phyloP scores from a whole-genome alignment of 2,329 filamentous ascomycete species.

The Cytospora schulzeri region DNA sequence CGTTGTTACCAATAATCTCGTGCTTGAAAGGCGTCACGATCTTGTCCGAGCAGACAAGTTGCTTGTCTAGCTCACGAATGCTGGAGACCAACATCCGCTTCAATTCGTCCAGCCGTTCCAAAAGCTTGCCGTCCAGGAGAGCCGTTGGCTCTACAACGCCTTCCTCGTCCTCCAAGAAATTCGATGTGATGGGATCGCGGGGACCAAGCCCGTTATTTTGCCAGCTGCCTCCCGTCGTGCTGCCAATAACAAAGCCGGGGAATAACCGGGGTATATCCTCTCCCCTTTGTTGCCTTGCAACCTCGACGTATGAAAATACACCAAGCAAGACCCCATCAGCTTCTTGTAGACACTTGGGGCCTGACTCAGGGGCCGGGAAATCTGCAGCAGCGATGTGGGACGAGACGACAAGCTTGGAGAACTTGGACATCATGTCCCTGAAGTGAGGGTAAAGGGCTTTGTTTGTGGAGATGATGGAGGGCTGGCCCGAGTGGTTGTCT shows the following conservation, averaged over 20 bases:
- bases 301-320: slow-evolving; percentile 94
- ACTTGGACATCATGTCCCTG: slow-evolving; percentile 99
- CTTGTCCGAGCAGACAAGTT: slow-evolving; percentile 75
- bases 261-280: slow-evolving; percentile 92
- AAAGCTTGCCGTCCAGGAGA: slow-evolving; percentile 72
- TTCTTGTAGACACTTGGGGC: slow-evolving; percentile 93
- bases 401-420: slow-evolving; percentile 97
- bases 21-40: slow-evolving; percentile 79
- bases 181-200: slow-evolving; percentile 73
- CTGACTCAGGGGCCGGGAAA: slow-evolving; percentile 91
- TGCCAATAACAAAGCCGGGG: slow-evolving; percentile 90
- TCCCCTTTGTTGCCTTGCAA: slow-evolving; percentile 88
- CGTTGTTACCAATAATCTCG: slow-evolving; percentile 75
- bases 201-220: slow-evolving; percentile 68
- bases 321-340: slow-evolving; percentile 94
- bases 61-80: slow-evolving; percentile 85
- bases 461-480: slow-evolving; percentile 98
- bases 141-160: slow-evolving; percentile 70
- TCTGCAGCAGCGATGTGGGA: slow-evolving; percentile 97
- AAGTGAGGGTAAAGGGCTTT: slow-evolving; percentile 97
- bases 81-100: slow-evolving; percentile 83
- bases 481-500: slow-evolving; percentile 97
- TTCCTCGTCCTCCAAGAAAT: slow-evolving; percentile 85
- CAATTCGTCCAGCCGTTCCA: slow-evolving; percentile 83
- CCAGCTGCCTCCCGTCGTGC: slow-evolving; percentile 84